Conservation (phyloP, 2,329 filamentous ascomycete species). For the Drechslerella dactyloides region DNA sequence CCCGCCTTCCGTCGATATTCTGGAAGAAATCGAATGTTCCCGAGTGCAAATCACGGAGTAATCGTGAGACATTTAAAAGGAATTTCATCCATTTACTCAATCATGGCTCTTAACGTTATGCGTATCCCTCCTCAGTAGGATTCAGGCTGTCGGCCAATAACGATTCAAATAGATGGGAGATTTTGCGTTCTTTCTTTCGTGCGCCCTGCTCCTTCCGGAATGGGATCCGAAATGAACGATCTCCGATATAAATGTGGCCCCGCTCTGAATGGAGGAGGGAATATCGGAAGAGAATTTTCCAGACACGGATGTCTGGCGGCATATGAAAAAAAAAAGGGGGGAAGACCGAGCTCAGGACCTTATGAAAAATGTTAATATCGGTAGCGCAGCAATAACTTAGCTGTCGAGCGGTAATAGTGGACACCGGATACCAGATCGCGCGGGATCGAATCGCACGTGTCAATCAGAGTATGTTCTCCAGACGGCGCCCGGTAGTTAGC, state of each 20-base stretch:
- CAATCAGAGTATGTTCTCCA: too few relatives aligned
- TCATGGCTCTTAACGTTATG: conserved; percentile 10
- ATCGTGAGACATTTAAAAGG: conserved; percentile 24
- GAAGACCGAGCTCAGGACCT: conserved; percentile 3
- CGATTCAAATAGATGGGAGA: conserved; percentile 1
- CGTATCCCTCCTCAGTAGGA: conserved; percentile 28
- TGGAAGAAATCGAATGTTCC: conserved; percentile 47
- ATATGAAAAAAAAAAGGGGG: background rate
- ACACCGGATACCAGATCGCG: background rate
- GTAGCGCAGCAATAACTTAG: background rate
- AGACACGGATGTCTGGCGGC: conserved; percentile 38
- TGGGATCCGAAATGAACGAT: conserved; percentile 48
- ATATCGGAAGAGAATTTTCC: conserved; percentile 17
- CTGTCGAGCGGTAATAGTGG: background rate
- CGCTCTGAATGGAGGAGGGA: background rate
- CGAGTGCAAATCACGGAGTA: conserved; percentile 23
- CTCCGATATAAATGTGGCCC: conserved; percentile 30
- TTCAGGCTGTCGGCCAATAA: background rate
- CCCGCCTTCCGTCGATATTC: conserved; percentile 32
- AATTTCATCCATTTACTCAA: background rate
- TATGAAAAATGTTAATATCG: conserved; percentile 2
- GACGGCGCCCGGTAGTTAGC: background rate
- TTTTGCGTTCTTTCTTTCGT: background rate
- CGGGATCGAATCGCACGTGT: background rate
- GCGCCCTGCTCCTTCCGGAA: conserved; percentile 21